These are phyloP conservation scores for Ceratocystis eucalypticola DNA, from an alignment of 2,329 filamentous ascomycete genomes.

Conservation along the genomic window DNA sequence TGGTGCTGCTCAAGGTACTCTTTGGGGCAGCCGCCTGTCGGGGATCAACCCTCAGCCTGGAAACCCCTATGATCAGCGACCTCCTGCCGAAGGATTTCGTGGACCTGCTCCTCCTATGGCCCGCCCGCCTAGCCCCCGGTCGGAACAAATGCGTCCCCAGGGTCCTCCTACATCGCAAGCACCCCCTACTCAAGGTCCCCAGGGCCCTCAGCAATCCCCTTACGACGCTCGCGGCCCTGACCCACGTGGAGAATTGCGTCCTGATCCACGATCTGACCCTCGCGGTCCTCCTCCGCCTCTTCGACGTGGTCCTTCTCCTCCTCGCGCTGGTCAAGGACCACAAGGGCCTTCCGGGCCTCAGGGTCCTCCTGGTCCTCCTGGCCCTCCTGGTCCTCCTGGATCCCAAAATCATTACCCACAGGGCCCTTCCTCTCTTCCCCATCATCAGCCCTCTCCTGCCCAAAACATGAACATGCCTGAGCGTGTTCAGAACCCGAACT, in stretches of 20 bases:
- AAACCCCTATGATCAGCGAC: conserved; percentile 66
- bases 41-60: conserved; percentile 67
- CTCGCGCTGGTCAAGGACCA: conserved; percentile 21
- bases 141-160: conserved; percentile 46
- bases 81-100: conserved; percentile 48
- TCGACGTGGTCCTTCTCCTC: conserved; percentile 24
- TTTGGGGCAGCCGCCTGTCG: conserved; percentile 52
- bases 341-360: conserved; percentile 23
- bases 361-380: conserved; percentile 19
- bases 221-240: conserved; percentile 21
- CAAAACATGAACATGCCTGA: conserved; percentile 27
- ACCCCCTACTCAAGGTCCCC: conserved; percentile 18
- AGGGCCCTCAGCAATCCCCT: conserved; percentile 50
- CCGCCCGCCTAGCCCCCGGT: conserved; percentile 62
- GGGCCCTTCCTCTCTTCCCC: conserved; percentile 20
- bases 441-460: conserved; percentile 26
- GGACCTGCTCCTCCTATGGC: conserved; percentile 52
- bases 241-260: conserved; percentile 15
- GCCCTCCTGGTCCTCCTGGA: conserved; percentile 39
- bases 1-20: conserved; percentile 35
- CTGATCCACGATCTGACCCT: conserved; percentile 17
- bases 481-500: conserved; percentile 47
- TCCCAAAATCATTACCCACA: conserved; percentile 32
- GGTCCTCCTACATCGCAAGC: conserved; percentile 11
- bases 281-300: conserved; percentile 36